Conservation (phyloP, 1,139 yeast species). For the Debaryomycetaceae sp. region DNA sequence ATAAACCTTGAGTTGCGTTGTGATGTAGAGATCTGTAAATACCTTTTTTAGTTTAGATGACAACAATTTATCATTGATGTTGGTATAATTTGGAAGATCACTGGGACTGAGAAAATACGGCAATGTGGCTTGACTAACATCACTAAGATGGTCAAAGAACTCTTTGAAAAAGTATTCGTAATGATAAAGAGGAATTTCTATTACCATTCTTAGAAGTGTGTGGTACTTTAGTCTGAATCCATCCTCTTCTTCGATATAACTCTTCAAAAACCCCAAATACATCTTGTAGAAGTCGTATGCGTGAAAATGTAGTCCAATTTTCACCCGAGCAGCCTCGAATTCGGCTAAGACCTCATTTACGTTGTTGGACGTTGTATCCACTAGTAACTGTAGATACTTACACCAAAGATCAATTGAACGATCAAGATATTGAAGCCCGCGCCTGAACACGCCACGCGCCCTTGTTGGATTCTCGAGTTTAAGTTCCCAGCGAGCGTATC, state of each 20-base stretch:
- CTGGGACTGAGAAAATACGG: conserved; percentile 18
- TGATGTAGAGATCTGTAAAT: conserved; percentile 51
- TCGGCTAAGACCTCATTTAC: conserved; percentile 30
- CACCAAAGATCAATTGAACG: conserved; percentile 73
- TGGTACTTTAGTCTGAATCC: conserved; percentile 35
- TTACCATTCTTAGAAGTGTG: conserved; percentile 51
- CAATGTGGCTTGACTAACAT: conserved; percentile 14
- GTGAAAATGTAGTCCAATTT: conserved; percentile 71
- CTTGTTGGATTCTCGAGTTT: conserved; percentile 51
- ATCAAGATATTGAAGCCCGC: conserved; percentile 51
- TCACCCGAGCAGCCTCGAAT: conserved; percentile 60
- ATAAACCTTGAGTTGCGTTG: conserved; percentile 58
- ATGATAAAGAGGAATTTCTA: conserved; percentile 76
- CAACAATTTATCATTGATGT: conserved; percentile 13
- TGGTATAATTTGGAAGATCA: conserved; percentile 13
- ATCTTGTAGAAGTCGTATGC: conserved; percentile 73
- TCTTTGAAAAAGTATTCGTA: conserved; percentile 53
- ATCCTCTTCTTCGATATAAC: conserved; percentile 28
- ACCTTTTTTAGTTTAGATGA: conserved; percentile 39
- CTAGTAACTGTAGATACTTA: conserved; percentile 54
- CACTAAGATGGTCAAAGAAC: conserved; percentile 35
- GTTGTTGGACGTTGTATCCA: conserved; percentile 37
- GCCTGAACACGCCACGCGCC: conserved; percentile 50
- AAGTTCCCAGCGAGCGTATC: conserved; percentile 67
- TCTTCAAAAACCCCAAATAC: conserved; percentile 55